A percentile compares a stretch with the other conserved stretches of the same genome.
phyloP scores from a whole-genome alignment of 805 yeast genomes.

The Yamadazyma akitaensis region DNA sequence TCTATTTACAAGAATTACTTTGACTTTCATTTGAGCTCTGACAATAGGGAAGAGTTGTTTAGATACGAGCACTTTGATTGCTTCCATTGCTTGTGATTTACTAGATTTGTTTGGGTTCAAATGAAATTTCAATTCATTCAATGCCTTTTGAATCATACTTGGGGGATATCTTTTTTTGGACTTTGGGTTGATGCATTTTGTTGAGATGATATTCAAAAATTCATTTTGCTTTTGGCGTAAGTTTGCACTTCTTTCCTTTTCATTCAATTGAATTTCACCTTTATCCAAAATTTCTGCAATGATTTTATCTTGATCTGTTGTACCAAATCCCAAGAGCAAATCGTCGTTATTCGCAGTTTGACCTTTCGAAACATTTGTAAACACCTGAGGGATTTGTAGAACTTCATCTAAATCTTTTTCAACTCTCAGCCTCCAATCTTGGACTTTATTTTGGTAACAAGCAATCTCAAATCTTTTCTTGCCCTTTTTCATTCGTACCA shows the following conservation, averaged over 20 bases:
- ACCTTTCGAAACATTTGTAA: conserved; percentile 90
- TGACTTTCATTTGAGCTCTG: conserved; percentile 89
- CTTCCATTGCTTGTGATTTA: conserved; percentile 88
- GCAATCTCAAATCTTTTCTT: conserved; percentile 92
- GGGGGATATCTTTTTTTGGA: conserved; percentile 92
- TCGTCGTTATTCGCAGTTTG: conserved; percentile 89
- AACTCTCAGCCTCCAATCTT: conserved; percentile 83
- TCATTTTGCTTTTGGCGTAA: conserved; percentile 74
- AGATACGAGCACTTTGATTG: conserved; percentile 71
- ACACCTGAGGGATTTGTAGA: conserved; percentile 92
- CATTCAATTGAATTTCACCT: conserved; percentile 94
- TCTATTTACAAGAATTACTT: conserved; percentile 54
- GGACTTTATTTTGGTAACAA: conserved; percentile 95
- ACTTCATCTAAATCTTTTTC: conserved; percentile 96
- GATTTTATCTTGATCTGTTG: conserved; percentile 70
- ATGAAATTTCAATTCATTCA: conserved; percentile 75
- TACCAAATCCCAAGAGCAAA: conserved; percentile 65
- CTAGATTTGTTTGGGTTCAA: conserved; percentile 70
- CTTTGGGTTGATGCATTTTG: conserved; percentile 88
- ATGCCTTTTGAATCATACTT: conserved; percentile 85
- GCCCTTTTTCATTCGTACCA: conserved; percentile 87
- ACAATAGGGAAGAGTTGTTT: conserved; percentile 89
- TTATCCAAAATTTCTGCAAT: conserved; percentile 78
- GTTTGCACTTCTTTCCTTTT: conserved; percentile 83
- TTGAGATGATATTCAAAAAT: conserved; percentile 75